Evolutionary conservation across 1,284 basidiomycete species (phyloP).

Genomic region (Cryptococcus amylolentus): DNA sequence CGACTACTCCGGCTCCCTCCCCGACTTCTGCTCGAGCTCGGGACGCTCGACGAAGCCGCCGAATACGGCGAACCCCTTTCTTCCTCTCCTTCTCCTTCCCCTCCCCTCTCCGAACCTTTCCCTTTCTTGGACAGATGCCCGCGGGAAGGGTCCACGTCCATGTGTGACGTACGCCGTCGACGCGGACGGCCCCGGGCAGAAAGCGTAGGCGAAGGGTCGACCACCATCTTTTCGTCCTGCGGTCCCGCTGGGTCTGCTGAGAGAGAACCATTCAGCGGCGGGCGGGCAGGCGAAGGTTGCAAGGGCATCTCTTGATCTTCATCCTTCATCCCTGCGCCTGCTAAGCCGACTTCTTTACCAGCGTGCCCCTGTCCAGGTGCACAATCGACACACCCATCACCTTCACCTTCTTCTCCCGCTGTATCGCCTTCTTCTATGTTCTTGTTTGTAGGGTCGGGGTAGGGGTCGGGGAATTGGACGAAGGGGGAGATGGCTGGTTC

Average conservation of each 20-base stretch:
- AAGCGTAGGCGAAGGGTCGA: constrained; percentile 7
- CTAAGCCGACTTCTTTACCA: constrained; percentile 1
- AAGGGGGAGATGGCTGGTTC: constrained; percentile 38
- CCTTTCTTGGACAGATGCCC: not conserved
- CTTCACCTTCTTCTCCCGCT: constrained; percentile 11
- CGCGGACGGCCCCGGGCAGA: not conserved
- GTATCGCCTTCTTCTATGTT: not conserved
- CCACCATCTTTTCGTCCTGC: constrained; percentile 10
- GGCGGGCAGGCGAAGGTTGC: constrained; percentile 1
- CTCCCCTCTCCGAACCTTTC: too few species aligned
- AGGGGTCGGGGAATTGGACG: constrained; percentile 35
- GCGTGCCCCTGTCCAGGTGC: too few species aligned
- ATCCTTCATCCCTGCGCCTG: constrained; percentile 1
- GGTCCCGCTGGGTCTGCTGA: not conserved
- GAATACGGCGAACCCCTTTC: not conserved
- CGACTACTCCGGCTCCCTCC: not conserved
- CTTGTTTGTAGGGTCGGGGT: constrained; percentile 7
- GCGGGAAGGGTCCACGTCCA: not conserved
- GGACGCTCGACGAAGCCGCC: not conserved
- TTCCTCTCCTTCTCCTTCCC: not conserved
- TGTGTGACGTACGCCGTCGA: not conserved
- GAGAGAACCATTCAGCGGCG: not conserved
- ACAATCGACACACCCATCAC: constrained; percentile 2
- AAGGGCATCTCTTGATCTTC: not conserved
- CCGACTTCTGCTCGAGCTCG: not conserved